Base-by-base conservation (phyloP, 2,329 filamentous ascomycete genomes). In the Incumbomyces delicatus region DNA sequence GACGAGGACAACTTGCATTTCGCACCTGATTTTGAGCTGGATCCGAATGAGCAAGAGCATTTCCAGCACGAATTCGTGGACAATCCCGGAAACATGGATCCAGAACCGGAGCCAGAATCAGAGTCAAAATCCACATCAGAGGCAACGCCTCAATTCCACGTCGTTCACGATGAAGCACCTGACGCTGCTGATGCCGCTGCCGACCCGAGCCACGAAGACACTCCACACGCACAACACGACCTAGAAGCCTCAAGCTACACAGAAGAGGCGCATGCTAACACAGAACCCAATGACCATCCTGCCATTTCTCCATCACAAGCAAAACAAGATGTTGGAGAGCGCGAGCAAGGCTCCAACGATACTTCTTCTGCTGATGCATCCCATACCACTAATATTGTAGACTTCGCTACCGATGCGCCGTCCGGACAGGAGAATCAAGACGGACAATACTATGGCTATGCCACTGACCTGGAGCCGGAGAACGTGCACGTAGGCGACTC, bases 261-360 rank as follows among this genome's bases (percentile, higher is more conserved):
- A 39, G 30, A 41, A 34, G 33, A 45, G 42, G 42, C 37, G 42
- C 22, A 29, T 22, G 14, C 40, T 29, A 39, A 41, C 30, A 13
- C 29, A 36, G 44, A 51, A 18, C 20, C 43, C n/a, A 22, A 34
- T 8, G 37, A 44, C 17, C 29, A 44, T 20, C 35, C 31, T 31
- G 17, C 13, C 20, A 14, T 35, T 27, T 27, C 22, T 4, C 22
- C 22, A 27, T 27, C 22, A 5, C 22, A 8, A 27, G 22, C 22
- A 27, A 27, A 4, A 8, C 22, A 27, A 8, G 22, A 27, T 27
- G 5, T 27, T 27, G 22, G 22, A 27, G 22, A 27, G 8, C 5
- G 22, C 8, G 22, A 27, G 8, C 18, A 41, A 20, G 44, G 38
- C 13, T 29, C 42, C 4, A 17, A 17, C 14, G 27, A 48, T 34